These are phyloP conservation scores for Rhodomyrtus psidioides DNA, from an alignment of 441 rosid genomes.

Conservation along the genomic window DNA sequence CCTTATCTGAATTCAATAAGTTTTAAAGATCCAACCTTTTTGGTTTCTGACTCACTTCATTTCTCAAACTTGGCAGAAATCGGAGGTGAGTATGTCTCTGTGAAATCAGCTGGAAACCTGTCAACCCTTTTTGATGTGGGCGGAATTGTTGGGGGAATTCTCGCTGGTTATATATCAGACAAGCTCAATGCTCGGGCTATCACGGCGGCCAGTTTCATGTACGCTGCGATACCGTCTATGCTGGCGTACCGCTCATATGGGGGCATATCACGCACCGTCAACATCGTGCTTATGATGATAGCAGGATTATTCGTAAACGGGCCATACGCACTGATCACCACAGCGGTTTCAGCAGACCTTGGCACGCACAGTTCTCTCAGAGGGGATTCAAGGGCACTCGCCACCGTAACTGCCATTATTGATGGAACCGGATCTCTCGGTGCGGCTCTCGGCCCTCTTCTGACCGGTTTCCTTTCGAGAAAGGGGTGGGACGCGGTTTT, in stretches of 20 bases:
- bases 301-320: constrained; percentile 87
- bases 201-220: constrained; percentile 38
- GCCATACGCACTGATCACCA: constrained; percentile 25
- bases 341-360: constrained; percentile 17
- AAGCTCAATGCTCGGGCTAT: constrained; percentile 74
- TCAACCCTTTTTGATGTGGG: constrained; percentile 38
- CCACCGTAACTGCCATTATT: constrained; percentile 89
- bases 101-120: constrained; percentile 88
- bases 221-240: constrained; percentile 60
- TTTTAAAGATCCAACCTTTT: background rate
- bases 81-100: constrained; percentile 79
- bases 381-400: constrained; percentile 90
- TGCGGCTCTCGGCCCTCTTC: constrained; percentile 84
- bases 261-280: constrained; percentile 43
- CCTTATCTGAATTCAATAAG: background rate
- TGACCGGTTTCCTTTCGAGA: constrained; percentile 77
- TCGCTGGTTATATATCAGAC: constrained; percentile 84
- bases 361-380: constrained; percentile 79
- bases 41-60: background rate
- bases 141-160: constrained; percentile 73
- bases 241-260: constrained; percentile 50
- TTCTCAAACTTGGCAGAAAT: constrained; percentile 47
- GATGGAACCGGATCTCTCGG: constrained; percentile 95
- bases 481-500: constrained; percentile 75
- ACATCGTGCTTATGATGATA: constrained; percentile 78